Evolutionary conservation across 2,329 filamentous ascomycete genomes (phyloP), one percentile per base, ranked within the genome.

Genomic region (Juglanconis oblonga): DNA sequence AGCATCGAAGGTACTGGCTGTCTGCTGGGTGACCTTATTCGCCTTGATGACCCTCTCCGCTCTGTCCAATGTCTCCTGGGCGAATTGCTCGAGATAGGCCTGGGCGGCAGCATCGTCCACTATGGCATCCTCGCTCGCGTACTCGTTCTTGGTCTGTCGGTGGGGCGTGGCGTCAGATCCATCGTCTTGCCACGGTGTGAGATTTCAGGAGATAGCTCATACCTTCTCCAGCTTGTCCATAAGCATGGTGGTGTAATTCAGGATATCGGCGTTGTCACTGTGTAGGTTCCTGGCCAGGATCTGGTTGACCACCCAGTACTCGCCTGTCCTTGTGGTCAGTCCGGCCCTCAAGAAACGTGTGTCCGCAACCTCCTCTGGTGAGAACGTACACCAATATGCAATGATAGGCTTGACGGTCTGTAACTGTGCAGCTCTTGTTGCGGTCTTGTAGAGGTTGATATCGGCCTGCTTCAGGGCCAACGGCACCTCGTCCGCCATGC

Each of bases 71-170:
- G 92, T 93, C 69, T 97, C 90, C 65, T 94, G 81, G 0, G 89
- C 94, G 73, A 99, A 99, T 72, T 97, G 90, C 74, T 98, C 93
- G 52, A 98, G 88, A 68, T 97, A 97, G 57, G 92, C 92, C 74
- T 93, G 91, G 1, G 92, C 94, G 4, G 90, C 91, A 1, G 87
- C 79, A 67, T 97, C 93, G 74, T 98, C 94, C 5, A 85, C 81
- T 57, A 98, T 87, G 14, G 92, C 90, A 71, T 96, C 91, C 69
- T 98, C 91, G 52, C 84, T 81, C 9, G 87, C 81, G 69, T 94
- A 87, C 59, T 90, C 84, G 10, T 78, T 78, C 78, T 95, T 95
- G 64, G 85, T 88, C 82, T 89, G 66, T 65, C 17, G 52, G 9
- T 7, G 36, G 44, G 8, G 52, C 14, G 45, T 14, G 10, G 42